Percentiles rank a stretch among this genome's conserved stretches.
Conservation (phyloP, 2,329 filamentous ascomycete species). For the Phaeosphaeria sp. region DNA sequence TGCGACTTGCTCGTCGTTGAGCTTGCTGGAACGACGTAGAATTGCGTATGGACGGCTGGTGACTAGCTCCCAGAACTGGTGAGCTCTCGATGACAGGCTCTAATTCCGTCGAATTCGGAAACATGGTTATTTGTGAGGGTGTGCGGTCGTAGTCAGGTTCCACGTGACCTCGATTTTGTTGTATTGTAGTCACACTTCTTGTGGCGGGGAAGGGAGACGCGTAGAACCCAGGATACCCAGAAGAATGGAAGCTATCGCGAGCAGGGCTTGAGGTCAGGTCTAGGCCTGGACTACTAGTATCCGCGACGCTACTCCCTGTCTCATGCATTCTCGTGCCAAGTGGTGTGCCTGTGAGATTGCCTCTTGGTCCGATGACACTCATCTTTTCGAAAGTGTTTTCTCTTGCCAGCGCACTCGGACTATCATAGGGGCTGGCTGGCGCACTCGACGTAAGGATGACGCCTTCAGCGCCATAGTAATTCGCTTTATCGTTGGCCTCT, state of each 20-base stretch:
- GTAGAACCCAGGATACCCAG: constrained; percentile 28
- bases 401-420: constrained; percentile 18
- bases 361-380: constrained; percentile 39
- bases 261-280: constrained; percentile 25
- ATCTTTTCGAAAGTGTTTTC: constrained; percentile 47
- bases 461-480: background rate
- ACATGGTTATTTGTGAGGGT: constrained; percentile 31
- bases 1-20: constrained; percentile 29
- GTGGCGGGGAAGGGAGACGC: constrained; percentile 25
- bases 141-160: constrained; percentile 19
- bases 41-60: constrained; percentile 18
- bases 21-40: constrained; percentile 24
- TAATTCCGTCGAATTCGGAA: constrained; percentile 17
- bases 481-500: background rate
- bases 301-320: constrained; percentile 48
- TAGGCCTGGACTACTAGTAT: constrained; percentile 43
- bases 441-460: constrained; percentile 7
- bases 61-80: constrained; percentile 11
- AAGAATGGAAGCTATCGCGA: constrained; percentile 15
- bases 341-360: constrained; percentile 47
- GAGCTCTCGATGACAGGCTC: constrained; percentile 20
- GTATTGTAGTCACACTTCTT: constrained; percentile 30
- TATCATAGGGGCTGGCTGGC: constrained; percentile 2
- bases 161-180: constrained; percentile 5
- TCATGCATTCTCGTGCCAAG: constrained; percentile 44